phyloP scores from a whole-genome alignment of 208 protist species.

The Balamuthia mandrillaris region DNA sequence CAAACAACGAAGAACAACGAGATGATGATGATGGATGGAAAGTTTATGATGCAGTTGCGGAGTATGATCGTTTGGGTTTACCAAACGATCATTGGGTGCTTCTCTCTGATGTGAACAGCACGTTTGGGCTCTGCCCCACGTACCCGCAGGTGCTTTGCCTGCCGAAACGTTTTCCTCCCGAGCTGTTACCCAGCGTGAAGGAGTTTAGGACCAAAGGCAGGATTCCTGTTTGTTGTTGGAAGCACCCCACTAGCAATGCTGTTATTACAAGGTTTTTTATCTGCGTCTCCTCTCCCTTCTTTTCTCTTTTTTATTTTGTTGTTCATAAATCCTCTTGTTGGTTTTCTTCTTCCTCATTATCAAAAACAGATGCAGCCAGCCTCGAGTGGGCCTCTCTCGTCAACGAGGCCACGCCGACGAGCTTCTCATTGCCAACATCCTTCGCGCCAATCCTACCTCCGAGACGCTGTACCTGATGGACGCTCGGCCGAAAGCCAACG shows the following conservation, averaged over 20 bases:
- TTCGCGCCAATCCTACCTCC: not conserved
- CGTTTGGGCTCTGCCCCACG: conserved; percentile 69
- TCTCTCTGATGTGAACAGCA: conserved; percentile 19
- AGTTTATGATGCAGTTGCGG: conserved; percentile 49
- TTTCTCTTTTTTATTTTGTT: no score
- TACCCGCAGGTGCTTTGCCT: conserved; percentile 80
- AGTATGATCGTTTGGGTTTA: conserved; percentile 44
- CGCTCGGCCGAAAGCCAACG: conserved; percentile 14
- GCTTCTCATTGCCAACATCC: not conserved
- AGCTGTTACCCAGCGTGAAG: no score
- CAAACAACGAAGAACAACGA: not conserved
- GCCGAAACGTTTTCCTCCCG: no score
- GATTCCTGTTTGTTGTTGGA: no score
- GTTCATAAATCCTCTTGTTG: no score
- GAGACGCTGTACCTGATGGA: not conserved
- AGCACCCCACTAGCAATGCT: no score
- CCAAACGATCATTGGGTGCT: conserved; percentile 22
- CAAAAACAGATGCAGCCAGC: conserved; percentile 77
- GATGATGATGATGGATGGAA: conserved; percentile 42
- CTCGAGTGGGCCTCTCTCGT: conserved; percentile 64
- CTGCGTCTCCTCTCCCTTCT: no score
- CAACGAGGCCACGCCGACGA: conserved; percentile 42
- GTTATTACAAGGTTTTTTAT: no score
- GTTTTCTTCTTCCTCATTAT: no score
- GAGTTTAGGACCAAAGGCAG: no score